Evolutionary conservation across 352 stramenopile genomes (phyloP).

Genomic region (Blastocystis hominis): DNA sequence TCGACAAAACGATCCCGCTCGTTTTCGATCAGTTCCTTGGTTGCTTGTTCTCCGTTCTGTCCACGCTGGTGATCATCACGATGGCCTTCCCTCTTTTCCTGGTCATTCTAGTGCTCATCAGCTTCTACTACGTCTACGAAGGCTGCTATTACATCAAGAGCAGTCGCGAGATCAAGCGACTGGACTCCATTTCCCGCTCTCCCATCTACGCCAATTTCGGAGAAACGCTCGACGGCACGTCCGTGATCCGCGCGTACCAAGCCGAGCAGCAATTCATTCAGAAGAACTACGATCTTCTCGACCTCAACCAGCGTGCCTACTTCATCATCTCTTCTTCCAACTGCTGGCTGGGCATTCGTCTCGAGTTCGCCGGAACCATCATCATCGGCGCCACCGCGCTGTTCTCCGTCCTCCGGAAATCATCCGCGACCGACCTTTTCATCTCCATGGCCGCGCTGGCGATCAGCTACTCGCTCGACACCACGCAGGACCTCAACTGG

Average conservation of each 20-base stretch:
- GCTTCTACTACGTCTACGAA: conserved; percentile 66
- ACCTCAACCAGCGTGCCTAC: conserved; percentile 69
- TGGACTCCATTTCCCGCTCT: conserved; percentile 81
- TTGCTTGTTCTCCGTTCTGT: background rate
- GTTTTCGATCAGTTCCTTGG: background rate
- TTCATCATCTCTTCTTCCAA: conserved; percentile 78
- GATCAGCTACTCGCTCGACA: conserved; percentile 80
- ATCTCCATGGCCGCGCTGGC: conserved; percentile 76
- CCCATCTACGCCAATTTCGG: conserved; percentile 76
- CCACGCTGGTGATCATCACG: conserved; percentile 12
- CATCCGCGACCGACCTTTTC: conserved; percentile 63
- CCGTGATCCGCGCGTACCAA: conserved; percentile 71
- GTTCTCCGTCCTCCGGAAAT: conserved; percentile 69
- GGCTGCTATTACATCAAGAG: conserved; percentile 69
- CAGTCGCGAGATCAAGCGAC: conserved; percentile 82
- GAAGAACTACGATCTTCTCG: conserved; percentile 60
- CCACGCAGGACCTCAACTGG: conserved; percentile 85
- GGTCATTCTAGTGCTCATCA: conserved; percentile 62
- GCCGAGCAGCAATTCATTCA: conserved; percentile 41
- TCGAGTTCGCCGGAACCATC: conserved; percentile 78
- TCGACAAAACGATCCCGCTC: background rate
- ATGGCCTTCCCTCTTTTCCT: conserved; percentile 52
- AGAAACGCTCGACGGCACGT: conserved; percentile 76
- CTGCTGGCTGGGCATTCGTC: conserved; percentile 83
- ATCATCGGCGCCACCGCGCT: conserved; percentile 77